Evolutionary conservation across 495 filamentous ascomycete species (phyloP), one percentile per base, ranked within the genome.

Genomic region (Neurospora sp.): DNA sequence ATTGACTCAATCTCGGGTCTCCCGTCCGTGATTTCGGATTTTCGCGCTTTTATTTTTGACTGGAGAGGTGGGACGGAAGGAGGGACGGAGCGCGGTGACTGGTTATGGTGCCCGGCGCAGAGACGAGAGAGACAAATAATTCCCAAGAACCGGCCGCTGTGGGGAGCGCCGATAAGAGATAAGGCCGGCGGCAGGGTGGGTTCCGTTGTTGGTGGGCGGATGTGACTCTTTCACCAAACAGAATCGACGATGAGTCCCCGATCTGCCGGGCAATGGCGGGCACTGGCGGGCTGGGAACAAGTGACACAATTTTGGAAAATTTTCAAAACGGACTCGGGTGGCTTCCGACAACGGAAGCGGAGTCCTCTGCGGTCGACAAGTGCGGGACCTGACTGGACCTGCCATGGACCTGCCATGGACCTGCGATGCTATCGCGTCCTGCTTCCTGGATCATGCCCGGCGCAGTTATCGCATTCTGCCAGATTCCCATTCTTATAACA

Each of bases 101-200:
- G 48, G 48, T 59, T 59, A 27, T 59, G 48, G 11, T 59, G 48
- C 4, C 48, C 20, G 20, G 72, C 41, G 68, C 71, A 48, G 42
- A 71, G 48, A 38, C n/a, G 40, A 20, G 48, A 22, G 44, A 75
- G 27, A 61, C 72, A 74, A 70, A 71, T 71, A 74, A 75, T 74
- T 65, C 53, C 53, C 75, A 69, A 69, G 69, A 71, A 72, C 72
- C 65, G 73, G 74, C 71, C 71, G 20, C 3, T 48, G 76, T 76
- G 74, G 77, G 76, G 76, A 75, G 39, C 11, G 27, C 27, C 71
- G 77, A 79, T 79, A 79, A 77, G 77, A 59, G 72, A 77, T 77
- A 78, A 74, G 74, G 35, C 37, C 65, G 53, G 53, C 53, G 53
- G 6, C 53, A 65, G 53, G 53, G 53, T 35, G 27, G 53, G 12